A percentile compares a stretch with the other conserved stretches of the same genome.
Conservation (phyloP, 1,139 yeast genomes). For the Protomyces arabidopsidicola region DNA sequence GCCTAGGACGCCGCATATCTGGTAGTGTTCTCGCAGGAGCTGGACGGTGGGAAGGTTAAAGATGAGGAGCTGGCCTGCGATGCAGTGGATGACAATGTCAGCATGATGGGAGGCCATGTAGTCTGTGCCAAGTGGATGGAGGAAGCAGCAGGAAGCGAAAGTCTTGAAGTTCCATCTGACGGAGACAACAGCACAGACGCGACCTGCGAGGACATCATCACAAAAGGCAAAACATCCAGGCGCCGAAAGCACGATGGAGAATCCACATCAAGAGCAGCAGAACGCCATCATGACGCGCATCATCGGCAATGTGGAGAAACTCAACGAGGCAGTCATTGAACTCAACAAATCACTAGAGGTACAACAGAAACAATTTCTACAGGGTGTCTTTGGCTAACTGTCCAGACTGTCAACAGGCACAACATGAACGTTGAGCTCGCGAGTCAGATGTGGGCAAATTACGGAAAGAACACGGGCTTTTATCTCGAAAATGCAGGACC, state of each 20-base stretch:
- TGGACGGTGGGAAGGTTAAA: slow-evolving; percentile 38
- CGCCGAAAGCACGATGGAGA: slow-evolving; percentile 47
- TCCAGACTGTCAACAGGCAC: slow-evolving; percentile 55
- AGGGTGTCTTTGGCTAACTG: neutral
- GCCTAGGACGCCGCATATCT: slow-evolving; percentile 65
- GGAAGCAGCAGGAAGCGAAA: neutral
- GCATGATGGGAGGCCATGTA: neutral
- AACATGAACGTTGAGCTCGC: slow-evolving; percentile 69
- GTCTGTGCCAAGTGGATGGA: neutral
- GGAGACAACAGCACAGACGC: neutral
- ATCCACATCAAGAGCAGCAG: slow-evolving; percentile 85
- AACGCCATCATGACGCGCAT: slow-evolving; percentile 72
- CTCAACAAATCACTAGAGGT: slow-evolving; percentile 57
- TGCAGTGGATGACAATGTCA: slow-evolving; percentile 1
- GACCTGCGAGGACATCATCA: neutral
- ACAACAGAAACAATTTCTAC: neutral
- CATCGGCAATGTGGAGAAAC: slow-evolving; percentile 65
- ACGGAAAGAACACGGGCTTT: slow-evolving; percentile 64
- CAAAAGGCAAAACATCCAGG: neutral
- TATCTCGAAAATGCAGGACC: slow-evolving; percentile 64
- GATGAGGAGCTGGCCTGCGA: slow-evolving; percentile 3
- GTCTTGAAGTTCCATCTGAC: neutral
- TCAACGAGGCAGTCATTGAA: slow-evolving; percentile 65
- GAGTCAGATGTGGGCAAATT: slow-evolving; percentile 78
- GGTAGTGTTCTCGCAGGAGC: slow-evolving; percentile 49